Conservation (phyloP, 2,329 filamentous ascomycete species). For the Ceratocystis diversiconidia region DNA sequence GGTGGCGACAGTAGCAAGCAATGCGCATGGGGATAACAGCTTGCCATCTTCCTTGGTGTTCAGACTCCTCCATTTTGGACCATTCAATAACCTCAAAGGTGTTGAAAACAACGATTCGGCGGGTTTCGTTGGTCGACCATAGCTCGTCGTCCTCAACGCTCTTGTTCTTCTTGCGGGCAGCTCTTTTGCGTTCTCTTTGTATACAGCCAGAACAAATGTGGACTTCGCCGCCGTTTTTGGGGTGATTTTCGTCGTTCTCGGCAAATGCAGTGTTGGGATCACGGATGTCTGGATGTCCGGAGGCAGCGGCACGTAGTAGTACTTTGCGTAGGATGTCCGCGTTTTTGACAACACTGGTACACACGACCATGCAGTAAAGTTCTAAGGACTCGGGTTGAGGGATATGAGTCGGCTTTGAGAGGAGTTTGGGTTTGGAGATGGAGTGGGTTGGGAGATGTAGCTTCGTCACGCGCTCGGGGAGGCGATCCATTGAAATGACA, state of each 20-base stretch:
- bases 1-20: constrained; percentile 91
- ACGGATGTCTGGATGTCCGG: constrained; percentile 25
- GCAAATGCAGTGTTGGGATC: constrained; percentile 25
- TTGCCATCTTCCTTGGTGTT: constrained; percentile 48
- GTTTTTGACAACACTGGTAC: constrained; percentile 80
- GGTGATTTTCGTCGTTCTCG: constrained; percentile 49
- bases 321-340: constrained; percentile 52
- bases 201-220: constrained; percentile 88
- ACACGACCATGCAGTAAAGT: constrained; percentile 69
- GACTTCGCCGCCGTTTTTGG: constrained; percentile 83
- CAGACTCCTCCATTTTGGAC: constrained; percentile 41
- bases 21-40: constrained; percentile 88
- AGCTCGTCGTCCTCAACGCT: constrained; percentile 83
- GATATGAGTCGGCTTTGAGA: constrained; percentile 56
- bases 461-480: constrained; percentile 62
- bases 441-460: constrained; percentile 79
- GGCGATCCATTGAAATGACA: constrained; percentile 59
- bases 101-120: constrained; percentile 81
- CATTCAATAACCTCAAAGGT: constrained; percentile 77
- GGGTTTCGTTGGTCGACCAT: constrained; percentile 67
- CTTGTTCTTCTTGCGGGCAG: constrained; percentile 82
- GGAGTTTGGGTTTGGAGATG: constrained; percentile 85
- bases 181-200: constrained; percentile 76
- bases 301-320: constrained; percentile 38
- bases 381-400: constrained; percentile 62